These are phyloP conservation scores for Marasmius tenuissimus DNA, from an alignment of 1,284 basidiomycete genomes.

Conservation along the genomic window DNA sequence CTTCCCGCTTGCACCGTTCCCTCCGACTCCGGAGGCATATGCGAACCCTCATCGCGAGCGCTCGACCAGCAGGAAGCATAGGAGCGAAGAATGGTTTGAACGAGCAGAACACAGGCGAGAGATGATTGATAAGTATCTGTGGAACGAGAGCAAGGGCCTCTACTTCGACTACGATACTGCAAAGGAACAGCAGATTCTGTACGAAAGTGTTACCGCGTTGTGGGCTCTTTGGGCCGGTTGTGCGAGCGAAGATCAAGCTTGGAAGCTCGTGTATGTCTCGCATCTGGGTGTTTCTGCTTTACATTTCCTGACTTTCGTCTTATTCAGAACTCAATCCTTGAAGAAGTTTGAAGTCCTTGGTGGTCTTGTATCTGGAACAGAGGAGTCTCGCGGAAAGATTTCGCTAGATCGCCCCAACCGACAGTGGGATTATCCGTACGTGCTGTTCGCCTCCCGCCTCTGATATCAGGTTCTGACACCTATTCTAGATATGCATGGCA, in stretches of 20 bases:
- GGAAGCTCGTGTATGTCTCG: constrained; percentile 79
- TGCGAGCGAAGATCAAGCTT: constrained; percentile 92
- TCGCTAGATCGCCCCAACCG: constrained; percentile 97
- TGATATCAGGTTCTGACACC: neutral
- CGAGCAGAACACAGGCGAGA: constrained; percentile 81
- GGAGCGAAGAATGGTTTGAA: constrained; percentile 87
- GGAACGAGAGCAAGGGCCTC: constrained; percentile 94
- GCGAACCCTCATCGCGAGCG: constrained; percentile 57
- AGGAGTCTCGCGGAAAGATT: constrained; percentile 94
- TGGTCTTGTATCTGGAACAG: constrained; percentile 95
- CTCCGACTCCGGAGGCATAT: constrained; percentile 81
- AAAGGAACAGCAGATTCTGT: constrained; percentile 86
- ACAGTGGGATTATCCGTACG: constrained; percentile 93
- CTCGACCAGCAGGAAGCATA: constrained; percentile 66
- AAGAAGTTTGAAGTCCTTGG: constrained; percentile 96
- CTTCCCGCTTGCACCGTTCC: constrained; percentile 90
- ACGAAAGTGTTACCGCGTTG: constrained; percentile 94
- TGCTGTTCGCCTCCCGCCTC: constrained; percentile 17
- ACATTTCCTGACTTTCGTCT: constrained; percentile 16
- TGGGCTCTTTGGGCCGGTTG: constrained; percentile 99
- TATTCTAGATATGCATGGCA: constrained; percentile 62
- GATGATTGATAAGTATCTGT: constrained; percentile 91
- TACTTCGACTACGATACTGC: constrained; percentile 98
- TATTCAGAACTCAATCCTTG: constrained; percentile 72
- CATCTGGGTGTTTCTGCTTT: neutral